These are phyloP conservation scores for Stagonosporopsis tanaceti DNA, from an alignment of 2,329 filamentous ascomycete genomes.

Conservation along the genomic window DNA sequence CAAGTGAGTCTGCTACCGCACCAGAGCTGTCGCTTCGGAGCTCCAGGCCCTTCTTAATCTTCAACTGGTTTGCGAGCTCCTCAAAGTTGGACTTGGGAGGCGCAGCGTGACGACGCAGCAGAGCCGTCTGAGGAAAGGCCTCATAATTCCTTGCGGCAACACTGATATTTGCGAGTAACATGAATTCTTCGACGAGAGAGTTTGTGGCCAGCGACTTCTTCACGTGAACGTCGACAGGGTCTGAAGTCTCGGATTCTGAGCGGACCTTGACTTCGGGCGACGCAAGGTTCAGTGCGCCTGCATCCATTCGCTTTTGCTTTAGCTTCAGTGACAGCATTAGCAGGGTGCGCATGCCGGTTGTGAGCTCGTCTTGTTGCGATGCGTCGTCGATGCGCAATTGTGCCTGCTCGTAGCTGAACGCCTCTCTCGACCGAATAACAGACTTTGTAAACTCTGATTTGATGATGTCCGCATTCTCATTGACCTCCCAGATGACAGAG, in stretches of 20 bases:
- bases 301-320: conserved; percentile 91
- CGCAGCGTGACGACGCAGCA: conserved; percentile 88
- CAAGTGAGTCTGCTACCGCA: conserved; percentile 91
- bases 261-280: conserved; percentile 98
- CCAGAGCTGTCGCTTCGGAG: conserved; percentile 86
- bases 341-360: conserved; percentile 84
- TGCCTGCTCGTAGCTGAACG: conserved; percentile 97
- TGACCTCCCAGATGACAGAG: conserved; percentile 77
- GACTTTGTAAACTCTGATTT: conserved; percentile 93
- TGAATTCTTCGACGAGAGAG: conserved; percentile 98
- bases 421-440: conserved; percentile 94
- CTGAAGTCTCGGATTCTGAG: conserved; percentile 92
- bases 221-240: conserved; percentile 94
- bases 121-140: conserved; percentile 92
- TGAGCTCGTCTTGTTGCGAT: conserved; percentile 87
- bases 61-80: conserved; percentile 88
- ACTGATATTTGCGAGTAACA: conserved; percentile 96
- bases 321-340: conserved; percentile 91
- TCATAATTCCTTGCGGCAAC: conserved; percentile 91
- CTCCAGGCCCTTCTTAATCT: conserved; percentile 82
- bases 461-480: conserved; percentile 83
- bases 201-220: conserved; percentile 95
- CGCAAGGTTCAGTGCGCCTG: conserved; percentile 91
- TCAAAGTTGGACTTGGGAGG: conserved; percentile 97
- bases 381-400: conserved; percentile 91